Evolutionary conservation across 148 eudicot species (phyloP), one percentile per base, ranked within the genome.

Genomic region (Linanthus parryae): DNA sequence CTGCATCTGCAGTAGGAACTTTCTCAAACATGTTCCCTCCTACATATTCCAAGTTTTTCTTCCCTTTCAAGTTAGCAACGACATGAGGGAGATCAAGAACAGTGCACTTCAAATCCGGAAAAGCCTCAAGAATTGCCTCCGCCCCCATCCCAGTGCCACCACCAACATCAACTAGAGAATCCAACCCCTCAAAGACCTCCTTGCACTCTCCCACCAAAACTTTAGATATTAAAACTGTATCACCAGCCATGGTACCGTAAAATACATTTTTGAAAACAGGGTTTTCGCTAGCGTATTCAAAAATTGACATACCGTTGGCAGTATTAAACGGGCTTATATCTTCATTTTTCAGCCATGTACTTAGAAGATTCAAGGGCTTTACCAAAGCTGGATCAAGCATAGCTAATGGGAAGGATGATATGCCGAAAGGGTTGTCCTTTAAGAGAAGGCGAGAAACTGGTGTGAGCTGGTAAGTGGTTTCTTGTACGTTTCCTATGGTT

Each of bases 81-180:
- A 64, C 62, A 38, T 64, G 68, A 17, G 68, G 62, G 27, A 64
- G 48, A 34, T 64, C 68, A 5, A 64, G 24, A 12, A 56, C 41
- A 4, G n/a, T 22, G 36, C 56, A 64, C 34, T 50, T 64, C 7
- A 56, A n/a, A 1, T 30, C 6, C 2, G 68, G 62, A 25, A 26
- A 47, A 4, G 61, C 22, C 8, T 47, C 8, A 14, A 49, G 38
- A 27, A 64, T 22, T 12, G 56, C 51, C 44, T 27, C 48, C 5
- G 68, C 56, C 44, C 38, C 29, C 2, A 22, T 44, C 1, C 62
- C 68, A 2, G 46, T 18, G 7, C 68, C 68, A 33, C 68, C 68
- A 4, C 56, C 68, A n/a, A 64, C 61, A 23, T 64, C 68, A 2
- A 64, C 62, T 42, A 56, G 25, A 3, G 68, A 56, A 1, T 34